phyloP scores from a whole-genome alignment of 78 protist genomes.

The Bodo saltans region DNA sequence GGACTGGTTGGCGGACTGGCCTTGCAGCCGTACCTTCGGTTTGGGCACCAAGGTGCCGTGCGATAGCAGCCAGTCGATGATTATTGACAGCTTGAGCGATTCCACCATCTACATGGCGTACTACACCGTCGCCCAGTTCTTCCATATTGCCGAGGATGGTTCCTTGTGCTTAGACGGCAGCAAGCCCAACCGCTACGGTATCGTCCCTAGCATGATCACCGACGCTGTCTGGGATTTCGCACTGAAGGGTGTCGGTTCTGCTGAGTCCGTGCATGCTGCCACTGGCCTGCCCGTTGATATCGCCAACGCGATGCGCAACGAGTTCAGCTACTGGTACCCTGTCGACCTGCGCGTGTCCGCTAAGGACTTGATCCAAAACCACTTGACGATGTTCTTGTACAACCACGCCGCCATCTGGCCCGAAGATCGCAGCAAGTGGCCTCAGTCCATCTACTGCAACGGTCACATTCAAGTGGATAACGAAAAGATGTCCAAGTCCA shows the following conservation, averaged over 20 bases:
- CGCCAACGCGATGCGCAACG: constrained; percentile 66
- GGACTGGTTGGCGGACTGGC: constrained; percentile 92
- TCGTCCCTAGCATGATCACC: constrained; percentile 64
- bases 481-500: constrained; percentile 97
- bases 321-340: constrained; percentile 97
- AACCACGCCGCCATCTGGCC: constrained; percentile 96
- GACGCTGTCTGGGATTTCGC: constrained; percentile 66
- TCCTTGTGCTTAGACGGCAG: constrained; percentile 62
- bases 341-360: constrained; percentile 96
- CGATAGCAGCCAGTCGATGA: constrained; percentile 61
- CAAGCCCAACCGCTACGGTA: constrained; percentile 50
- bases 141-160: constrained; percentile 50
- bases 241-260: constrained; percentile 30
- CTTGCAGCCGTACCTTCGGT: constrained; percentile 97
- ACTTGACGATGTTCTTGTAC: constrained; percentile 95
- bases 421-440: constrained; percentile 54
- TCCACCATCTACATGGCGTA: constrained; percentile 99
- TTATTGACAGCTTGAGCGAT: constrained; percentile 99
- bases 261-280: constrained; percentile 23
- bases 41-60: constrained; percentile 96
- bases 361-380: constrained; percentile 95
- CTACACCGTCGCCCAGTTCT: constrained; percentile 96
- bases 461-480: constrained; percentile 88
- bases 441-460: constrained; percentile 82
- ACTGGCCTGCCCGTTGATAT: constrained; percentile 15